Evolutionary conservation across 1,284 basidiomycete species (phyloP).

Genomic region (Apiotrichum siamense): DNA sequence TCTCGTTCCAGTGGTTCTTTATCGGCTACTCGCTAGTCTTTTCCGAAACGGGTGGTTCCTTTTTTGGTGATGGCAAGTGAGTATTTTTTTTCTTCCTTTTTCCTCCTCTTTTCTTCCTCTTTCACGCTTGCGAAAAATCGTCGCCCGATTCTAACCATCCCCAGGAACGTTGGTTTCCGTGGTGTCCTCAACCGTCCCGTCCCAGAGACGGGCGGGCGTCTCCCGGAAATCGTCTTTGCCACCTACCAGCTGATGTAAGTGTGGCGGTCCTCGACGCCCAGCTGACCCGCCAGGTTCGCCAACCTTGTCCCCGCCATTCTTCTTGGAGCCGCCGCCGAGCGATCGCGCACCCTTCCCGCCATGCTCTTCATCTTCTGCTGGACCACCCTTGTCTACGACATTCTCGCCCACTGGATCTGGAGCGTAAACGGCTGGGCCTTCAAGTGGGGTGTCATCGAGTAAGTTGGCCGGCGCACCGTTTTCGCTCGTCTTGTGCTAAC

Average conservation of each 20-base stretch:
- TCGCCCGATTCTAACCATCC: not conserved
- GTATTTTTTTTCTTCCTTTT: slow-evolving; percentile 4
- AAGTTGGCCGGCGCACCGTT: too few relatives aligned
- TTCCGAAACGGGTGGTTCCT: slow-evolving; percentile 58
- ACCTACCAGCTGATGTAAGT: slow-evolving; percentile 65
- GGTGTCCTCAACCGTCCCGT: slow-evolving; percentile 70
- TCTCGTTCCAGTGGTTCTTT: slow-evolving; percentile 77
- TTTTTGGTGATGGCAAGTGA: slow-evolving; percentile 57
- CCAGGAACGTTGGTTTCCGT: slow-evolving; percentile 52
- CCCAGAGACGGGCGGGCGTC: slow-evolving; percentile 56
- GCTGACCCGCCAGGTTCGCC: slow-evolving; percentile 38
- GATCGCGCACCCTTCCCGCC: slow-evolving; percentile 77
- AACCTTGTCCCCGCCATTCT: slow-evolving; percentile 52
- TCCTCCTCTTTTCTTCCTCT: too few relatives aligned
- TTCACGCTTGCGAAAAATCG: too few relatives aligned
- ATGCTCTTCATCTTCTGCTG: slow-evolving; percentile 83
- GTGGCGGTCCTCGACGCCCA: not conserved
- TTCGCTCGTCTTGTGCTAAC: too few relatives aligned
- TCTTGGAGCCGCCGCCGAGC: slow-evolving; percentile 68
- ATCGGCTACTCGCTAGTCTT: slow-evolving; percentile 80
- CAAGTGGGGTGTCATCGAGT: slow-evolving; percentile 81
- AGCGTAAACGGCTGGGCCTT: slow-evolving; percentile 74
- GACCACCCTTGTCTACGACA: slow-evolving; percentile 60
- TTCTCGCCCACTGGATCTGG: slow-evolving; percentile 74
- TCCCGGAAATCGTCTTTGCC: slow-evolving; percentile 59